A percentile compares a stretch with the other conserved stretches of the same genome.
Conservation (phyloP, 768 basidiomycete genomes). For the Cystofilobasidium ferigula region DNA sequence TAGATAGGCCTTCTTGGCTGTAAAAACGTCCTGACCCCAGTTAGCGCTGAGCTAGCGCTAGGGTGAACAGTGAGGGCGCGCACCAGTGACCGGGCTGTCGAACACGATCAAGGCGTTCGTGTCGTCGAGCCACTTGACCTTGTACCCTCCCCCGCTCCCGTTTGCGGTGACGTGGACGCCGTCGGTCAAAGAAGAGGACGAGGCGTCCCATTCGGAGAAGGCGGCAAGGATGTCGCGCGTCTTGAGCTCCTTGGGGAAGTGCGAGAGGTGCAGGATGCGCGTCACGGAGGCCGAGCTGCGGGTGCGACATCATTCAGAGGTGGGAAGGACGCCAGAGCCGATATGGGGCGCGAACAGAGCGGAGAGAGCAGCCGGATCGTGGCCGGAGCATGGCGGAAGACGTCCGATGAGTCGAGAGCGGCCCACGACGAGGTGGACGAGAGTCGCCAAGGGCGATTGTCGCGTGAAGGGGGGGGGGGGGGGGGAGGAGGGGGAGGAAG, state of each 20-base stretch:
- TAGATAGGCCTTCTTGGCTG: slow-evolving; percentile 93
- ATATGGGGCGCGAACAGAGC: slow-evolving; percentile 1
- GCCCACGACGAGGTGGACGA: no score
- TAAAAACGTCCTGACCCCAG: background rate
- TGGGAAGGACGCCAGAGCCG: slow-evolving; percentile 39
- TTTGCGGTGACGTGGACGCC: no score
- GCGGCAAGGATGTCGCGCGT: slow-evolving; percentile 89
- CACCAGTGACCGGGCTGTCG: slow-evolving; percentile 75
- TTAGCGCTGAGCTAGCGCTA: no score
- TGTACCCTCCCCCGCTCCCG: slow-evolving; percentile 73
- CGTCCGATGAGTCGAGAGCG: no score
- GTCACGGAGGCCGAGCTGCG: slow-evolving; percentile 75
- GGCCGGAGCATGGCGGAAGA: no score
- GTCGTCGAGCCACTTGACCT: slow-evolving; percentile 98
- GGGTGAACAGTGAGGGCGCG: slow-evolving; percentile 40
- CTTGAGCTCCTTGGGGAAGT: slow-evolving; percentile 91
- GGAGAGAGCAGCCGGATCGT: background rate
- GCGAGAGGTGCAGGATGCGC: slow-evolving; percentile 80
- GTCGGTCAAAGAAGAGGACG: no score
- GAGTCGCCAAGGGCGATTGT: no score
- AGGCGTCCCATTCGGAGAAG: slow-evolving; percentile 58
- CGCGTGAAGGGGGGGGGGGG: no score
- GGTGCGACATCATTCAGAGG: no score
- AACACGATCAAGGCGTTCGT: slow-evolving; percentile 92
- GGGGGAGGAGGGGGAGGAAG: no score